phyloP scores from a whole-genome alignment of 345 rosid species.

The Salix koriyanagi region DNA sequence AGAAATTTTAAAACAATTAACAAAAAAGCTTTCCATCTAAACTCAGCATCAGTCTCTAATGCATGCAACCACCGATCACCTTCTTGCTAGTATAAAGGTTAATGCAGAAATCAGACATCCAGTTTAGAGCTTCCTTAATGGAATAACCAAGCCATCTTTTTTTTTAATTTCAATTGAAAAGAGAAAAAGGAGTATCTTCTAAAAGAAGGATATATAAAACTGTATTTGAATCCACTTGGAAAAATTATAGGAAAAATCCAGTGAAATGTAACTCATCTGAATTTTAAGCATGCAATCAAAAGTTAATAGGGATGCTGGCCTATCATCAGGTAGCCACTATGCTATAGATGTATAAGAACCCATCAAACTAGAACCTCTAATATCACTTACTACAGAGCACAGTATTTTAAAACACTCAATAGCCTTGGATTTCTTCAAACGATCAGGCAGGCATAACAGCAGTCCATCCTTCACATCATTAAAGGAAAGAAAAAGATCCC shows the following conservation, averaged over 20 bases:
- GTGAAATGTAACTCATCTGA: background rate
- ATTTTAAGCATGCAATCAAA: background rate
- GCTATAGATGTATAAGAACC: background rate
- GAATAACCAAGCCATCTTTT: background rate
- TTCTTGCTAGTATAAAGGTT: background rate
- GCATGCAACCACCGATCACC: background rate
- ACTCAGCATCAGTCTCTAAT: background rate
- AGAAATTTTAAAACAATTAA: background rate
- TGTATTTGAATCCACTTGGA: background rate
- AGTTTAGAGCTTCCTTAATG: background rate
- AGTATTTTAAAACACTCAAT: background rate
- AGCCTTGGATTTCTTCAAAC: background rate
- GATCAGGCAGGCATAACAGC: background rate
- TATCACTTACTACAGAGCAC: background rate
- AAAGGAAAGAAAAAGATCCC: background rate
- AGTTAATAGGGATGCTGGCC: background rate
- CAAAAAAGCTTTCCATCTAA: background rate
- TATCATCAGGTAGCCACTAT: background rate
- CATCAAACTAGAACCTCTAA: background rate
- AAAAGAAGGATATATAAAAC: background rate
- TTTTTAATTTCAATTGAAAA: too few relatives aligned
- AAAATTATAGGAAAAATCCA: background rate
- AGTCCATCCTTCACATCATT: background rate
- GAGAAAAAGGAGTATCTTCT: too few relatives aligned
- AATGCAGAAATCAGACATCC: background rate